Conservation (phyloP, 345 rosid species). For the Lumnitzera racemosa region DNA sequence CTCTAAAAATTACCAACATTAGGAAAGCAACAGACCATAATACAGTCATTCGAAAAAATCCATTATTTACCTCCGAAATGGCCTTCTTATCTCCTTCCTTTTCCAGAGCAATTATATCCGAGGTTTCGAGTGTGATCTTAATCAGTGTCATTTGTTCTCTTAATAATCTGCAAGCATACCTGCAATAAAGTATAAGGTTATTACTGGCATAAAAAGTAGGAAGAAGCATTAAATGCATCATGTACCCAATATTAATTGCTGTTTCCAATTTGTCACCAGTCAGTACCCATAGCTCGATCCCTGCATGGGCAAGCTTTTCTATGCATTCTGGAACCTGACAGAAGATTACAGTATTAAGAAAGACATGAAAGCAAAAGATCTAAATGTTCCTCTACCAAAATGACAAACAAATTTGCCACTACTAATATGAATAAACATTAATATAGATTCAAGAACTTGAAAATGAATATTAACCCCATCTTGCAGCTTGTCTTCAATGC, state of each 20-base stretch:
- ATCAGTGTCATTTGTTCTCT: conserved; percentile 68
- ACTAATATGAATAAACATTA: background rate
- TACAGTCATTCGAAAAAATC: background rate
- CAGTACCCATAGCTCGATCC: conserved; percentile 77
- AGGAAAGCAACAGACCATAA: conserved; percentile 6
- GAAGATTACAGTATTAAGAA: background rate
- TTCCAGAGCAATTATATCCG: conserved; percentile 50
- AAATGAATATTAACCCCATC: conserved; percentile 50
- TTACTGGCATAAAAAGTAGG: background rate
- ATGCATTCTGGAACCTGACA: conserved; percentile 72
- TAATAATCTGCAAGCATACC: conserved; percentile 77
- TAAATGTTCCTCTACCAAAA: background rate
- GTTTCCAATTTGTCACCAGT: conserved; percentile 95
- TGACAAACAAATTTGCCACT: too few relatives aligned
- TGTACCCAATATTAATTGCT: conserved; percentile 84
- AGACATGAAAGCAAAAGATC: background rate
- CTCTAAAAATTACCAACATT: conserved; percentile 31
- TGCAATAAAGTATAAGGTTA: conserved; percentile 20
- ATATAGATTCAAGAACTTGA: background rate
- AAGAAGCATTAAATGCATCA: conserved; percentile 3
- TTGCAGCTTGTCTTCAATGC: conserved; percentile 91
- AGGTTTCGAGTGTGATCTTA: conserved; percentile 52
- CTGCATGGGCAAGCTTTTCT: conserved; percentile 68
- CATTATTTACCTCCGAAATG: conserved; percentile 37
- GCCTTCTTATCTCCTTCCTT: conserved; percentile 53